Evolutionary conservation across 1,139 yeast genomes (phyloP).

Genomic region (Saccharomyces uvarum): DNA sequence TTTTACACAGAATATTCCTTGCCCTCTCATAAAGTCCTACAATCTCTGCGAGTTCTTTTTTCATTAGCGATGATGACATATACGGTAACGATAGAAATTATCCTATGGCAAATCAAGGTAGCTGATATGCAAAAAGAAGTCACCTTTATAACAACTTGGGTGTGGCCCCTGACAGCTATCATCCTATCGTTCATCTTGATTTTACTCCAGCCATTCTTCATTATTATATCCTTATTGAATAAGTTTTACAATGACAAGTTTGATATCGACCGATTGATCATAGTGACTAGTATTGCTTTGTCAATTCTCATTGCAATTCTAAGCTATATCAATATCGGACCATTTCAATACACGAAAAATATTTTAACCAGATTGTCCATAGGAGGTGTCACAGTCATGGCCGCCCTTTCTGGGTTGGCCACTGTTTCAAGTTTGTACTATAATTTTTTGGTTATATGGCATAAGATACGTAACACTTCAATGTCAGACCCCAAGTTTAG

Average conservation of each 20-base stretch:
- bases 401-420: conserved; percentile 65
- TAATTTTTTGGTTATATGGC: conserved; percentile 19
- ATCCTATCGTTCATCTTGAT: conserved; percentile 19
- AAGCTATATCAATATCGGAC: conserved; percentile 22
- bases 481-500: not conserved
- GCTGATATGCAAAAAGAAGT: conserved; percentile 18
- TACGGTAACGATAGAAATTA: conserved; percentile 26
- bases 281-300: conserved; percentile 20
- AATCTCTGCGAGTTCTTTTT: conserved; percentile 21
- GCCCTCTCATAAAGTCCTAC: conserved; percentile 19
- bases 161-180: conserved; percentile 27
- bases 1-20: conserved; percentile 28
- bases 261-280: conserved; percentile 20
- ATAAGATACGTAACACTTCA: not conserved
- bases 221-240: conserved; percentile 27
- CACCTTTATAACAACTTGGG: conserved; percentile 17
- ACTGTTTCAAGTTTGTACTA: conserved; percentile 60
- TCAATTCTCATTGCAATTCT: conserved; percentile 17
- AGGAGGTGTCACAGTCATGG: conserved; percentile 66
- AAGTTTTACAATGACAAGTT: conserved; percentile 30
- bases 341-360: conserved; percentile 35
- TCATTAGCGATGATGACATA: conserved; percentile 26
- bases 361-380: conserved; percentile 54
- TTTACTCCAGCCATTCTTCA: conserved; percentile 32
- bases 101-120: conserved; percentile 28